Evolutionary conservation across 768 basidiomycete species (phyloP).

Genomic region (Auricularia cornea): DNA sequence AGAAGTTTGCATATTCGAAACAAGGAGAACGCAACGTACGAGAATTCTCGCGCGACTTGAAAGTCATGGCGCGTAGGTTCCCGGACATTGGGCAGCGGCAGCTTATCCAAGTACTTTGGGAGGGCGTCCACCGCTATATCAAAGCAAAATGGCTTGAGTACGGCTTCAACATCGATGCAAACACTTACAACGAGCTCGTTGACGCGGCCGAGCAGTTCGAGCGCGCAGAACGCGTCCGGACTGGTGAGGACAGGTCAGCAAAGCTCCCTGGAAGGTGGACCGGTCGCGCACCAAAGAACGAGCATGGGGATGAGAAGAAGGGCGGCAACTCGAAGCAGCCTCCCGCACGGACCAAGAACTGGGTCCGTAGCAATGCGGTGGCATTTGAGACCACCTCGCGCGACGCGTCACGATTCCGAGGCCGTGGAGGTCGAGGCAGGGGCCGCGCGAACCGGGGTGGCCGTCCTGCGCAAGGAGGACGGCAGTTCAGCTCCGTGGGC

Average conservation of each 20-base stretch:
- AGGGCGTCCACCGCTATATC: slow-evolving; percentile 18
- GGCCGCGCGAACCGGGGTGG: neutral
- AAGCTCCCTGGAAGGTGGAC: neutral
- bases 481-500: neutral
- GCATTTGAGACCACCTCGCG: neutral
- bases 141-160: slow-evolving; percentile 24
- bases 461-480: no score
- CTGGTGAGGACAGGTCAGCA: neutral
- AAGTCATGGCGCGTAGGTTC: slow-evolving; percentile 26
- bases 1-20: slow-evolving; percentile 13
- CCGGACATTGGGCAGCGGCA: slow-evolving; percentile 21
- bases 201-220: slow-evolving; percentile 25
- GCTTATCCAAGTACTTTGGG: slow-evolving; percentile 27
- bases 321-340: neutral
- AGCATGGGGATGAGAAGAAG: neutral
- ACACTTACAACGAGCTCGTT: slow-evolving; percentile 18
- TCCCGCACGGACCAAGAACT: neutral
- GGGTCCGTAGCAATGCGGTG: neutral
- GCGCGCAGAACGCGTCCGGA: slow-evolving; percentile 14
- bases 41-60: slow-evolving; percentile 27
- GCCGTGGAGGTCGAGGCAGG: neutral
- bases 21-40: slow-evolving; percentile 23
- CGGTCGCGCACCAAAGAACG: neutral
- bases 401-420: neutral
- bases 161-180: slow-evolving; percentile 19